A percentile compares a stretch with the other conserved stretches of the same genome.
phyloP scores from a whole-genome alignment of 2,329 filamentous ascomycete species.

The Lachnellula hyalina region DNA sequence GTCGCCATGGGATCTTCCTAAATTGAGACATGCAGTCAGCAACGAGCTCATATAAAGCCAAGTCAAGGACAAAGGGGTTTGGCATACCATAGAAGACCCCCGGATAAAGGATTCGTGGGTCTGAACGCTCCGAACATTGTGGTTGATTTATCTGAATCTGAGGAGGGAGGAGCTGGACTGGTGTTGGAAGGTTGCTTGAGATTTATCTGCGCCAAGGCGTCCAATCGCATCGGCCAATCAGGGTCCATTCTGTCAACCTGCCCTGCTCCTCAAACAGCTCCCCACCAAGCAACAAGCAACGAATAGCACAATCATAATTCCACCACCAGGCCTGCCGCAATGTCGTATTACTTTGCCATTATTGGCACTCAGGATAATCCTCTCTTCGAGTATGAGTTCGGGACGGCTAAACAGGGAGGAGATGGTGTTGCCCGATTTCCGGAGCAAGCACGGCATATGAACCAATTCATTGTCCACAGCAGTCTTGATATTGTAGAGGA shows the following conservation, averaged over 20 bases:
- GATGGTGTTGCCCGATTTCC: conserved; percentile 87
- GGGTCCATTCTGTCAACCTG: conserved; percentile 2
- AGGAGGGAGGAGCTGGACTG: not conserved
- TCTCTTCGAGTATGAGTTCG: conserved; percentile 94
- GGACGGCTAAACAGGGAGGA: conserved; percentile 91
- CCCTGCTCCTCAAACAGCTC: not conserved
- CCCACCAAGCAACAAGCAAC: not conserved
- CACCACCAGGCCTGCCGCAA: conserved; percentile 34
- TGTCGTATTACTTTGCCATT: conserved; percentile 99
- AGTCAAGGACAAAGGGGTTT: not conserved
- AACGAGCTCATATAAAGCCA: not conserved
- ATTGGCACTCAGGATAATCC: conserved; percentile 94
- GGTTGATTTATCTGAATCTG: conserved; percentile 13
- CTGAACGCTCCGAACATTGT: conserved; percentile 82
- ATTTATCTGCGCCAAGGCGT: conserved; percentile 24
- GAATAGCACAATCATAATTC: not conserved
- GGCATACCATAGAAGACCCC: conserved; percentile 75
- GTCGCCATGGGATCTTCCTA: conserved; percentile 94
- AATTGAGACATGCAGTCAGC: conserved; percentile 14
- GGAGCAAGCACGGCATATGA: conserved; percentile 85
- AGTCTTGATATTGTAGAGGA: conserved; percentile 94
- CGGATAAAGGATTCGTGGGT: conserved; percentile 67
- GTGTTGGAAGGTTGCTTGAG: conserved; percentile 12
- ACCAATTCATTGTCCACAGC: conserved; percentile 95
- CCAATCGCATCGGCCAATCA: conserved; percentile 21